phyloP scores from a whole-genome alignment of 495 filamentous ascomycete genomes.

The Penicillium angulare region DNA sequence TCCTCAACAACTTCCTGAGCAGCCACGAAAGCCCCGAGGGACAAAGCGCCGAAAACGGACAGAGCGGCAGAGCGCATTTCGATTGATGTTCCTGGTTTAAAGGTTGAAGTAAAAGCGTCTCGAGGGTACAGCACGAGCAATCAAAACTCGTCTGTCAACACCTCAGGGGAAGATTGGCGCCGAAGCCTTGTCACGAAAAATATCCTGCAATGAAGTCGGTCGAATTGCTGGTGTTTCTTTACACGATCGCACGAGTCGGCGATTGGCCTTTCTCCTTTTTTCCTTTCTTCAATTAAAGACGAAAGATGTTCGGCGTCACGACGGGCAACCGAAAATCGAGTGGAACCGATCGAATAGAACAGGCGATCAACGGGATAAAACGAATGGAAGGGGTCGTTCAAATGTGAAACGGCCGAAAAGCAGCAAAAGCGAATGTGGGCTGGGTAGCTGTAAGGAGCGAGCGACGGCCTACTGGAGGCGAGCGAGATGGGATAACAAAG shows the following conservation, averaged over 20 bases:
- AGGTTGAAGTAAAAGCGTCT: constrained; percentile 4
- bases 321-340: constrained; percentile 25
- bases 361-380: constrained; percentile 20
- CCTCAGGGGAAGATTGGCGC: constrained; percentile 10
- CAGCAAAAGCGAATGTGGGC: constrained; percentile 30
- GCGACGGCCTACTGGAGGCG: constrained; percentile 28
- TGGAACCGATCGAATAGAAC: constrained; percentile 22
- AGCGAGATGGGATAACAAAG: constrained; percentile 24
- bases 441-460: constrained; percentile 42
- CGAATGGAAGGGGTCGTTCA: constrained; percentile 38
- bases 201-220: background rate
- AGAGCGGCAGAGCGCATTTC: constrained; percentile 32
- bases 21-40: constrained; percentile 34
- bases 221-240: constrained; percentile 3
- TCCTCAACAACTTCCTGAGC: constrained; percentile 7
- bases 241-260: constrained; percentile 18
- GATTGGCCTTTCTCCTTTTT: background rate
- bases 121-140: constrained; percentile 24
- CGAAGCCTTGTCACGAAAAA: background rate
- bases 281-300: constrained; percentile 4
- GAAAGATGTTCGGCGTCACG: constrained; percentile 20
- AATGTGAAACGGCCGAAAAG: constrained; percentile 28
- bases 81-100: constrained; percentile 3
- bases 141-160: constrained; percentile 22
- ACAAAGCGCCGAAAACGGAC: constrained; percentile 32